Base-by-base conservation (phyloP, 1,284 basidiomycete species). In the Microbotryum lychnidis-dioicae region DNA sequence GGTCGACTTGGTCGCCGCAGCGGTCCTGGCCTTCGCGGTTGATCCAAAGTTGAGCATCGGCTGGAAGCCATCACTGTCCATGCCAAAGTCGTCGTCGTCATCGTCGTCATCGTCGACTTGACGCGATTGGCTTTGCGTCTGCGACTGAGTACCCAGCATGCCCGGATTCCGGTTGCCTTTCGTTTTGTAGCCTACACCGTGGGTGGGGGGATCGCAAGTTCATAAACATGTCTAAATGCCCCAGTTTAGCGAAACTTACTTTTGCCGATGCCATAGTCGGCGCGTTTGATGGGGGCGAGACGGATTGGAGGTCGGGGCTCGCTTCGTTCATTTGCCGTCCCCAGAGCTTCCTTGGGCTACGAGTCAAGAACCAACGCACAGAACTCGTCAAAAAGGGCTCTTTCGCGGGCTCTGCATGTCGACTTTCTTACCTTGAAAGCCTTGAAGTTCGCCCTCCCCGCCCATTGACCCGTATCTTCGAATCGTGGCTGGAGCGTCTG, bases 231-330 rank as follows among this genome's bases (percentile, higher is more conserved):
- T 6, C 9, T 7, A 7, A 49, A 25, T 5, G 46, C 16, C 37
- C 12, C 16, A 42, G 3, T 14, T 12, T 42, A 42, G 16, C 3
- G 33, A 31, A 18, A 25, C 57, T 20, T 7, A 66, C 67, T 64
- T 33, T 56, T 51, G 0, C 67, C 67, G 57, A 68, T 56, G 4
- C 67, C 67, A 53, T 52, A 66, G 50, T 68, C 67, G 21, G 53
- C 25, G 14, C 25, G n/a, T n/a, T 53, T 33, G n/a, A n/a, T n/a
- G 14, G 51, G 27, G 20, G 33, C 31, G n/a, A 53, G 51, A 10
- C 33, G 51, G n/a, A 53, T 23, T 25, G n/a, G n/a, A 50, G 21
- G 48, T 6, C 51, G 51, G 20, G 25, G 51, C 9, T n/a, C 25
- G n/a, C n/a, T 4, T 33, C 14, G 25, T 14, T 12, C 12, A n/a